Conservation (phyloP, 306 rosid species). For the Vigna reflexopilosa region DNA sequence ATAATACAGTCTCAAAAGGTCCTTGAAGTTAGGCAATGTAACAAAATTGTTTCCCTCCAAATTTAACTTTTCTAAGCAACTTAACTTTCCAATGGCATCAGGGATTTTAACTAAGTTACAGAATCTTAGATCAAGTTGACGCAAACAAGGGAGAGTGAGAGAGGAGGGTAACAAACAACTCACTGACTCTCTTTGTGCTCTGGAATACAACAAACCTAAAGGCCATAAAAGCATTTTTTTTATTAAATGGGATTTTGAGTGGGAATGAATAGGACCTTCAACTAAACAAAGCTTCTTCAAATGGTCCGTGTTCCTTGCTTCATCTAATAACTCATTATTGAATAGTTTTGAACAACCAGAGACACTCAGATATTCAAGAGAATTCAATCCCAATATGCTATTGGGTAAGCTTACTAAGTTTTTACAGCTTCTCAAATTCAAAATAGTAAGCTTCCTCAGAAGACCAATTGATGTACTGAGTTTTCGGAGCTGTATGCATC, state of each 20-base stretch:
- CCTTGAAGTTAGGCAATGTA: neutral
- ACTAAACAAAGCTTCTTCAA: too few species aligned
- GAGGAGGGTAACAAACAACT: too few species aligned
- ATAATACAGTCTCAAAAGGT: neutral
- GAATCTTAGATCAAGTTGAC: too few species aligned
- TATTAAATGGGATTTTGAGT: too few species aligned
- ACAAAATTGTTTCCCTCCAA: neutral
- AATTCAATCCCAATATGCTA: neutral
- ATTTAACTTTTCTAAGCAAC: neutral
- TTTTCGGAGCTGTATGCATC: neutral
- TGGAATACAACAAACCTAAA: too few species aligned
- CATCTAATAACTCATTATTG: too few species aligned
- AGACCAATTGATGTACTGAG: neutral
- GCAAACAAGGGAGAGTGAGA: too few species aligned
- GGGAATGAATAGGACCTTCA: too few species aligned
- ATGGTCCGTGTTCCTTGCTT: too few species aligned
- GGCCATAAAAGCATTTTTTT: too few species aligned
- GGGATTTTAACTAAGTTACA: too few species aligned
- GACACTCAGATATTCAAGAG: slow-evolving; percentile 24
- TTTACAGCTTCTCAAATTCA: slow-evolving; percentile 7
- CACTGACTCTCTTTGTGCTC: neutral
- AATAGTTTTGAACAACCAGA: neutral
- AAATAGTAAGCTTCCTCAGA: neutral
- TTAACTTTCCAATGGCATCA: too few species aligned
- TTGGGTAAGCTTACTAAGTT: slow-evolving; percentile 8